These are phyloP conservation scores for Talaromyces nanjingensis DNA, from an alignment of 495 filamentous ascomycete genomes.

Conservation along the genomic window DNA sequence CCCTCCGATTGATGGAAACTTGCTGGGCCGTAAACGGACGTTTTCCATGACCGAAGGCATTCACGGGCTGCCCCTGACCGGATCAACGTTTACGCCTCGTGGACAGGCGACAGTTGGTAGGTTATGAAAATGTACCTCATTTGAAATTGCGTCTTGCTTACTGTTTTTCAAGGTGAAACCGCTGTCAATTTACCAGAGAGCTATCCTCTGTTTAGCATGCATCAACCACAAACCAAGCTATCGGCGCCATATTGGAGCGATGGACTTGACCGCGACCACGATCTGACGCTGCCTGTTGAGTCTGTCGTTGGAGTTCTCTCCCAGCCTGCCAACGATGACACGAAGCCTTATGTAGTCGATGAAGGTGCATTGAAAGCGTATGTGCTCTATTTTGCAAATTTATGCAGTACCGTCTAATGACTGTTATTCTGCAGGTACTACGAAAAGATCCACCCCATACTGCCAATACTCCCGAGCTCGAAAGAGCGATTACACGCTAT, in stretches of 20 bases:
- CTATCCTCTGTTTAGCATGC: constrained; percentile 7
- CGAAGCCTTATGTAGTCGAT: constrained; percentile 35
- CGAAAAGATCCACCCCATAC: constrained; percentile 60
- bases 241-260: constrained; percentile 7
- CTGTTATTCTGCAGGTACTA: constrained; percentile 50
- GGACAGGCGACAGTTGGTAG: constrained; percentile 13
- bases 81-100: constrained; percentile 37
- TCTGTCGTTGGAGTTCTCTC: constrained; percentile 1
- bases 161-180: constrained; percentile 2
- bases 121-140: not conserved
- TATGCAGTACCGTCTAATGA: constrained; percentile 15
- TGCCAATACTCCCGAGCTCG: constrained; percentile 65
- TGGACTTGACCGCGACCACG: constrained; percentile 19
- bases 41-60: constrained; percentile 51
- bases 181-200: constrained; percentile 9
- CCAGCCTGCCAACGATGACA: constrained; percentile 23
- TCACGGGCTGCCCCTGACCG: constrained; percentile 37
- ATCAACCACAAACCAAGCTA: not conserved
- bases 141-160: not conserved
- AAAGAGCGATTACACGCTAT: constrained; percentile 55
- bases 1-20: constrained; percentile 33
- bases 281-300: constrained; percentile 16
- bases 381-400: constrained; percentile 11
- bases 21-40: constrained; percentile 46
- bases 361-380: constrained; percentile 38